Percentiles rank a stretch among this genome's conserved stretches.
Evolutionary conservation across 2,329 filamentous ascomycete genomes (phyloP).

Genomic region (Pseudocercospora crystallina): DNA sequence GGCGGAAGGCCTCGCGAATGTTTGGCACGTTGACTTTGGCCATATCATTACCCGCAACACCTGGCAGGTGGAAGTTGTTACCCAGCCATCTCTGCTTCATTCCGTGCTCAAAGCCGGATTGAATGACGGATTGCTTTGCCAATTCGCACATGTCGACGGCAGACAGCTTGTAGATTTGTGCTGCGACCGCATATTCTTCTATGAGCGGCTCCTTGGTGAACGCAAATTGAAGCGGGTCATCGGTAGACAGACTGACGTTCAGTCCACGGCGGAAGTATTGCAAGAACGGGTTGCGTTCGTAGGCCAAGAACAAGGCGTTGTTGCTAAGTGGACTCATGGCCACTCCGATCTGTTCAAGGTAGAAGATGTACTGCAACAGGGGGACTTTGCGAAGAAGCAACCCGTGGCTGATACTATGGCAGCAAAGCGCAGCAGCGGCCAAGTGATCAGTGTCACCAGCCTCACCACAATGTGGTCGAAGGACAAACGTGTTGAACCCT

Average conservation of each 20-base stretch:
- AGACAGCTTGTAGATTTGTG: constrained; percentile 96
- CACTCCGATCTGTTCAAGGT: constrained; percentile 95
- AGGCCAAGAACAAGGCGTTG: constrained; percentile 93
- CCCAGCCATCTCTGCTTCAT: constrained; percentile 94
- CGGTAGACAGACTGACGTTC: constrained; percentile 93
- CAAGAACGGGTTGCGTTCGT: constrained; percentile 94
- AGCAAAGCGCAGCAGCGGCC: constrained; percentile 85
- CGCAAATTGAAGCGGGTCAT: constrained; percentile 95
- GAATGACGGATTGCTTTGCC: constrained; percentile 91
- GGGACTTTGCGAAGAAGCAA: constrained; percentile 91
- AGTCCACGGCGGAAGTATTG: constrained; percentile 93
- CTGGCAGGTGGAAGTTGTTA: constrained; percentile 71
- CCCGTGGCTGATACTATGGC: constrained; percentile 95
- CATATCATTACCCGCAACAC: constrained; percentile 84
- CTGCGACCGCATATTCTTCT: constrained; percentile 95
- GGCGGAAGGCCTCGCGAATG: constrained; percentile 82
- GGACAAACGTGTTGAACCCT: constrained; percentile 91
- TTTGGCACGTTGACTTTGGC: constrained; percentile 96
- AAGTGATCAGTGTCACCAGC: constrained; percentile 96
- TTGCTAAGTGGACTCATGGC: constrained; percentile 99
- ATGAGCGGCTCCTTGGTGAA: constrained; percentile 98
- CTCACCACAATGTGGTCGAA: constrained; percentile 93
- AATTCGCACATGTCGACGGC: constrained; percentile 98
- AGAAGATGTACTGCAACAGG: constrained; percentile 93
- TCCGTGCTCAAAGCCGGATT: constrained; percentile 87